A percentile compares a stretch with the other conserved stretches of the same genome.
These are phyloP conservation scores for Trichoderma guizhouense DNA, from an alignment of 2,329 filamentous ascomycete genomes.

Conservation along the genomic window DNA sequence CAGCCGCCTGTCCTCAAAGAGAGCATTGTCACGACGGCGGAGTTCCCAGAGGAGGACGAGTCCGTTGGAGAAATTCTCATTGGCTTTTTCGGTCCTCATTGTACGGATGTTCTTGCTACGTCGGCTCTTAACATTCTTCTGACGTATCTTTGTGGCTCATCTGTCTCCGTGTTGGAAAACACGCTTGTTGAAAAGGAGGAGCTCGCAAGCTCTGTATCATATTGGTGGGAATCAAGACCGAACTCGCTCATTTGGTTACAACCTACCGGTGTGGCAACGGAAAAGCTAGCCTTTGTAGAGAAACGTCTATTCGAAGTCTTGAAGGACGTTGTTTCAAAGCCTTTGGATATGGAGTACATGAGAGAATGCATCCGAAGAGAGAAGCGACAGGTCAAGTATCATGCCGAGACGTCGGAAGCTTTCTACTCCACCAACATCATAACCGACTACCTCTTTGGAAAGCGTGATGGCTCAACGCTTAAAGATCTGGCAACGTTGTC, in stretches of 20 bases:
- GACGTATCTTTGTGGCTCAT: conserved; percentile 87
- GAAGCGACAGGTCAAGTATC: conserved; percentile 75
- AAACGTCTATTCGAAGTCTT: conserved; percentile 81
- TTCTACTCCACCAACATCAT: conserved; percentile 86
- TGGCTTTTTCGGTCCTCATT: conserved; percentile 81
- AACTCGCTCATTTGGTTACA: conserved; percentile 83
- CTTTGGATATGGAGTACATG: conserved; percentile 87
- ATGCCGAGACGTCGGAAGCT: conserved; percentile 74
- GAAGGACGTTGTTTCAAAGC: conserved; percentile 72
- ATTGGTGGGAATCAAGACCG: conserved; percentile 74
- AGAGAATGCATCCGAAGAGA: conserved; percentile 81
- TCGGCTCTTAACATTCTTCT: conserved; percentile 77
- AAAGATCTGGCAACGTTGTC: conserved; percentile 53
- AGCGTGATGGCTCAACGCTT: conserved; percentile 75
- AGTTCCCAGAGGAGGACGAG: conserved; percentile 96
- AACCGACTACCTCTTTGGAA: conserved; percentile 86
- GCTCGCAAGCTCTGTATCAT: conserved; percentile 80
- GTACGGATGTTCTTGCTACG: conserved; percentile 63
- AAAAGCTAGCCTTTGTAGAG: conserved; percentile 79
- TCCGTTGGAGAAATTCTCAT: conserved; percentile 85
- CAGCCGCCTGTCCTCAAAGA: conserved; percentile 69
- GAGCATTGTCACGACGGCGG: conserved; percentile 71
- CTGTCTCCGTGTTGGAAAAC: conserved; percentile 89
- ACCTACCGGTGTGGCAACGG: conserved; percentile 80
- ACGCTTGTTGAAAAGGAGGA: conserved; percentile 89